phyloP scores from a whole-genome alignment of 805 yeast species.

The Kazachstania bromeliacearum region DNA sequence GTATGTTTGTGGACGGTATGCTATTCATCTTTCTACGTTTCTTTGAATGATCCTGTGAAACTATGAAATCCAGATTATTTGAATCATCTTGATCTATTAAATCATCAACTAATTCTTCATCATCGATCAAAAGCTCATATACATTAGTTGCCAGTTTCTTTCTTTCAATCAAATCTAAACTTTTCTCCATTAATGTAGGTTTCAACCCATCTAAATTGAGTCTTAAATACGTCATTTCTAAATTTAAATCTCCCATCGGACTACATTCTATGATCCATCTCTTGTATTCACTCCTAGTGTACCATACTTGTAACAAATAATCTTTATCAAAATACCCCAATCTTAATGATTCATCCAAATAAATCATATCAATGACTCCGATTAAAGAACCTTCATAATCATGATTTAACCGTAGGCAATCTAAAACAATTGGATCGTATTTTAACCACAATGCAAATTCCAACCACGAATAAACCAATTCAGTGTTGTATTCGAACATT shows the following conservation, averaged over 20 bases:
- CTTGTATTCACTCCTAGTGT: conserved; percentile 17
- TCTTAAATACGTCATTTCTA: conserved; percentile 9
- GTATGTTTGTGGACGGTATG: no score
- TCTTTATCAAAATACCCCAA: conserved; percentile 17
- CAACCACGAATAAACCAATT: conserved; percentile 18
- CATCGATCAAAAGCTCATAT: conserved; percentile 10
- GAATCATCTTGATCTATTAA: no score
- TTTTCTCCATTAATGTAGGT: conserved; percentile 4
- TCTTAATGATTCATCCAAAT: conserved; percentile 11
- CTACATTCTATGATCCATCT: conserved; percentile 14
- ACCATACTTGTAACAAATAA: conserved; percentile 23
- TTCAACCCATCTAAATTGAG: conserved; percentile 12
- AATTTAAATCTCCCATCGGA: conserved; percentile 4
- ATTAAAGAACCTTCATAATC: conserved; percentile 15
- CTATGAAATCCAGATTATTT: no score
- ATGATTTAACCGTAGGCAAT: conserved; percentile 22
- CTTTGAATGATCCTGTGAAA: no score
- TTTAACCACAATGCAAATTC: conserved; percentile 19
- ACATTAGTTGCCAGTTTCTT: conserved; percentile 8
- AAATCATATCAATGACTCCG: conserved; percentile 20
- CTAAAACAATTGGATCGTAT: conserved; percentile 25
- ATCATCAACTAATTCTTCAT: no score
- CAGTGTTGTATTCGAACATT: conserved; percentile 20
- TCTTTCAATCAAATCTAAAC: conserved; percentile 6
- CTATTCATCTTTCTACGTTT: no score